phyloP scores from a whole-genome alignment of 73 alveolate species.

The Breviolum minutum region DNA sequence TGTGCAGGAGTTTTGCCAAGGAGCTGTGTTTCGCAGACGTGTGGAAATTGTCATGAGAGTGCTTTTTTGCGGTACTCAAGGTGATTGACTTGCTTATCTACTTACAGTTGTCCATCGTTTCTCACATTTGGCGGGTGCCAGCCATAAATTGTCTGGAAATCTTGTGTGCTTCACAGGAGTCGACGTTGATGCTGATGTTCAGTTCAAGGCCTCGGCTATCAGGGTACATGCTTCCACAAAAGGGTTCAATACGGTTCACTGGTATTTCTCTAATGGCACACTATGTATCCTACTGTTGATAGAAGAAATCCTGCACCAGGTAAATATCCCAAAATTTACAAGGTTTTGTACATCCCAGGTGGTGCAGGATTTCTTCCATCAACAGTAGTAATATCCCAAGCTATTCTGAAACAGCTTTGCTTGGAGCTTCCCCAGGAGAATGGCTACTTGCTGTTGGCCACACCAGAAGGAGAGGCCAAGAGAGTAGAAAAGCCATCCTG shows the following conservation, averaged over 20 bases:
- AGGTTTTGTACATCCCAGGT: too few relatives aligned
- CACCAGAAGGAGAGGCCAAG: constrained; percentile 82
- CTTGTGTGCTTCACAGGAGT: constrained; percentile 1
- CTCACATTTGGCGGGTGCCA: too few relatives aligned
- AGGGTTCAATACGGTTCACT: not conserved
- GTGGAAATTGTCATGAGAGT: not conserved
- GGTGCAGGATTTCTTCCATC: too few relatives aligned
- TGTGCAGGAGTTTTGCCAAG: not conserved
- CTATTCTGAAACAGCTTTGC: not conserved
- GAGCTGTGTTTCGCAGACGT: not conserved
- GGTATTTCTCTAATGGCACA: not conserved
- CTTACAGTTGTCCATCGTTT: too few relatives aligned
- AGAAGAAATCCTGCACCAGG: too few relatives aligned
- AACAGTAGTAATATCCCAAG: not conserved
- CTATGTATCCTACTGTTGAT: too few relatives aligned
- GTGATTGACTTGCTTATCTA: too few relatives aligned
- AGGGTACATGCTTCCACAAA: not conserved
- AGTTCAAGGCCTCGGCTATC: constrained; percentile 41
- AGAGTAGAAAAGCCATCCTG: too few relatives aligned
- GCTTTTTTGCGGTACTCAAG: too few relatives aligned
- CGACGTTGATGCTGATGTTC: constrained; percentile 79
- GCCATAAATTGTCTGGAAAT: not conserved
- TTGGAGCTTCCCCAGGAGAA: constrained; percentile 42
- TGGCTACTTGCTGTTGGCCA: constrained; percentile 77
- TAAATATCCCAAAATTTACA: too few relatives aligned